Conservation (phyloP, 192 early-diverging fungal genomes). For the Umbelopsis isabellina region DNA sequence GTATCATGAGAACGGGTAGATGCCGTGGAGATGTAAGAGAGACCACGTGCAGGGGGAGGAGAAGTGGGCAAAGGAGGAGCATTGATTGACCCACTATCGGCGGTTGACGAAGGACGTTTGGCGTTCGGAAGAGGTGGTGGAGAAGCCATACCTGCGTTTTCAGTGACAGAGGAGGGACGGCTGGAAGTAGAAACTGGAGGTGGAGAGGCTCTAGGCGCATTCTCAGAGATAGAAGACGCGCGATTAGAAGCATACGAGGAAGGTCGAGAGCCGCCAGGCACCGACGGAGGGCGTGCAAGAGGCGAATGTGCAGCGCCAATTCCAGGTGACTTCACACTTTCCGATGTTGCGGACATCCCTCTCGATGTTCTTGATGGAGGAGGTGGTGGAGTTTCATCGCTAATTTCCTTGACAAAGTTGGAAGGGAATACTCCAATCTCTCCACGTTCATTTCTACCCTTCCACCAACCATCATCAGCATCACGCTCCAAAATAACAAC, state of each 20-base stretch:
- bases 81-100: slow-evolving; percentile 5
- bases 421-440: slow-evolving; percentile 57
- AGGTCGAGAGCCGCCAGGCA: slow-evolving; percentile 36
- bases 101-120: neutral
- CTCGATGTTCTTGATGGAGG: slow-evolving; percentile 34
- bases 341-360: slow-evolving; percentile 29
- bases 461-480: slow-evolving; percentile 59
- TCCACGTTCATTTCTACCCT: slow-evolving; percentile 55
- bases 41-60: slow-evolving; percentile 1
- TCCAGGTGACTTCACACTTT: slow-evolving; percentile 20
- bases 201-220: slow-evolving; percentile 17
- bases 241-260: slow-evolving; percentile 16
- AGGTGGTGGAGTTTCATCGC: slow-evolving; percentile 18
- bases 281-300: slow-evolving; percentile 29
- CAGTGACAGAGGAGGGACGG: neutral
- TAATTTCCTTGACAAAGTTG: slow-evolving; percentile 56
- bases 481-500: slow-evolving; percentile 50
- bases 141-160: neutral
- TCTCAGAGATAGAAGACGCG: neutral
- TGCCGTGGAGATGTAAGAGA: neutral
- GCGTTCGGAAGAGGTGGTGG: slow-evolving; percentile 15
- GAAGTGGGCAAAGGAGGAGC: slow-evolving; percentile 19
- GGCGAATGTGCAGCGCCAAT: neutral
- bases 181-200: slow-evolving; percentile 21
- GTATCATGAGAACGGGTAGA: neutral